Conservation (phyloP, 495 filamentous ascomycete genomes). For the Penicillium canescens region DNA sequence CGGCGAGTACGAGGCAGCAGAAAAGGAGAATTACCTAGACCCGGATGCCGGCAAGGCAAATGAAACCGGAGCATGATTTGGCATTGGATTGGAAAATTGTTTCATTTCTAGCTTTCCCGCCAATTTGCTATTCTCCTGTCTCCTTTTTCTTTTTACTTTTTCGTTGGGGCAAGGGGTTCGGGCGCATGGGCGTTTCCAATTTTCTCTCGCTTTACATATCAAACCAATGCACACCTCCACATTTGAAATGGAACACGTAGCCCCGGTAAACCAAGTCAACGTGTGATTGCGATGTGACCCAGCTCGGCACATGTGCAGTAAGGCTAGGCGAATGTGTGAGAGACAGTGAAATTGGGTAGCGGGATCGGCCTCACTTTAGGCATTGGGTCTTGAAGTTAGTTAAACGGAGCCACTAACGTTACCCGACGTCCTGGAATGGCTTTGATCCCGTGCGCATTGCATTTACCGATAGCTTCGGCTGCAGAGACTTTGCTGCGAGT, state of each 20-base stretch:
- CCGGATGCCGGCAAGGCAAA: conserved; percentile 58
- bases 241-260: conserved; percentile 12
- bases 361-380: conserved; percentile 11
- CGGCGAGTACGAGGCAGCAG: conserved; percentile 93
- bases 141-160: conserved; percentile 11
- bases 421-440: background rate
- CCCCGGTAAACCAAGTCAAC: background rate
- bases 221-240: conserved; percentile 2
- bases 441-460: background rate
- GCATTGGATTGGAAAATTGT: background rate
- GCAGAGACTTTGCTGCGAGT: conserved; percentile 13
- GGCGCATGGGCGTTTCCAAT: conserved; percentile 20
- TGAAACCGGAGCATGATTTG: conserved; percentile 33
- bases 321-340: background rate
- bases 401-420: background rate
- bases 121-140: conserved; percentile 8
- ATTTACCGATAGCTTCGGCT: conserved; percentile 5
- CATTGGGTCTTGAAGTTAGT: background rate
- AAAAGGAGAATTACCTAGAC: conserved; percentile 83
- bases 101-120: background rate
- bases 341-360: conserved; percentile 9
- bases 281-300: background rate
- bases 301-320: background rate
- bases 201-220: conserved; percentile 2
- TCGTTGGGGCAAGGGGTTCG: conserved; percentile 23